Percentiles rank a stretch among this genome's conserved stretches.
Conservation (phyloP, 495 filamentous ascomycete species). For the Xylaria longipes region DNA sequence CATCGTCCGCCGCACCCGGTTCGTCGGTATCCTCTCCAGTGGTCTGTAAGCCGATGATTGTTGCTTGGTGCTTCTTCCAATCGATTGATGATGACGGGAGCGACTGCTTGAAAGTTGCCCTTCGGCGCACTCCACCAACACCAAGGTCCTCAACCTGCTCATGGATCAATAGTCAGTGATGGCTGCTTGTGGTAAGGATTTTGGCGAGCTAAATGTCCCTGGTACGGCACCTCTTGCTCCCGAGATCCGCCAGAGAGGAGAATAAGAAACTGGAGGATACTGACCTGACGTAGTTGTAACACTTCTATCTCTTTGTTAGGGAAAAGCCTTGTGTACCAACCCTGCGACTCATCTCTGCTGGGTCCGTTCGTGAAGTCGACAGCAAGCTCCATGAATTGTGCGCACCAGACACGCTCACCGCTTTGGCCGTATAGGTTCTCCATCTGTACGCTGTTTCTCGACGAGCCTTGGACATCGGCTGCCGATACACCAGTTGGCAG, state of each 20-base stretch:
- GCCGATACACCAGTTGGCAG: conserved; percentile 1
- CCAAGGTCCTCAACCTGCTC: conserved; percentile 21
- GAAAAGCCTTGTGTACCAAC: conserved; percentile 16
- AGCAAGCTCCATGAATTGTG: conserved; percentile 24
- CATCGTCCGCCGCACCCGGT: not conserved
- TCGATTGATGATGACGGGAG: not conserved
- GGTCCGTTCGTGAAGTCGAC: conserved; percentile 21
- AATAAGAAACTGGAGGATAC: not conserved
- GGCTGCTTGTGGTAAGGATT: not conserved
- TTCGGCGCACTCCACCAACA: conserved; percentile 16
- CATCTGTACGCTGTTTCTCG: conserved; percentile 8
- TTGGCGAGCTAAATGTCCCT: not conserved
- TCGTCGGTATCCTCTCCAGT: conserved; percentile 8
- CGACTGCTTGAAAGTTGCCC: not conserved
- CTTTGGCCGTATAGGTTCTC: conserved; percentile 14
- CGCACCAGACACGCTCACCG: conserved; percentile 21
- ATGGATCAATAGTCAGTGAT: not conserved
- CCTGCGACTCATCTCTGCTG: conserved; percentile 4
- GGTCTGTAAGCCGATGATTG: conserved; percentile 9
- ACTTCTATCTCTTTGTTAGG: conserved; percentile 5
- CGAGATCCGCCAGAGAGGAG: not conserved
- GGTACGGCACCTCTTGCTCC: not conserved
- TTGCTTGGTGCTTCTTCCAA: conserved; percentile 19
- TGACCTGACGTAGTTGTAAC: conserved; percentile 18
- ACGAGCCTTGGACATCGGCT: not conserved